Conservation (phyloP, 2,329 filamentous ascomycete species). For the Neofusicoccum laricinum region DNA sequence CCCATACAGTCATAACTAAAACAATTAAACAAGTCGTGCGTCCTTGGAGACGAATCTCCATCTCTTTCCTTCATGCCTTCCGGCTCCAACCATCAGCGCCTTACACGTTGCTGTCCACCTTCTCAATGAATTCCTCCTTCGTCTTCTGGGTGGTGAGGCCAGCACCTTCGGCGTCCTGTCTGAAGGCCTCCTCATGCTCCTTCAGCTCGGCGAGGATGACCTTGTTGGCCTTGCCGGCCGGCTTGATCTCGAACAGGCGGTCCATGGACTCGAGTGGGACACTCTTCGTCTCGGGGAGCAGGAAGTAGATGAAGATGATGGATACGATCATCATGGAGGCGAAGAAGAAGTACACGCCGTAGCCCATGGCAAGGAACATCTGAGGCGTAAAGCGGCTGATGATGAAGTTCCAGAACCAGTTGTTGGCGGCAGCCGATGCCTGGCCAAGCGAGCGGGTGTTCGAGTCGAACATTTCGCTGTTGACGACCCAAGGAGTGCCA, state of each 20-base stretch:
- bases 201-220: slow-evolving; percentile 38
- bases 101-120: slow-evolving; percentile 11
- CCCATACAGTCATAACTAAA: not conserved
- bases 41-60: not conserved
- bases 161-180: slow-evolving; percentile 38
- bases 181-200: slow-evolving; percentile 40
- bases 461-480: slow-evolving; percentile 67
- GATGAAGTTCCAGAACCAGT: slow-evolving; percentile 73
- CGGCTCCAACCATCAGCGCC: not conserved
- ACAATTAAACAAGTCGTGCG: not conserved
- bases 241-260: slow-evolving; percentile 45
- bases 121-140: slow-evolving; percentile 16
- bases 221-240: slow-evolving; percentile 39
- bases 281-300: slow-evolving; percentile 43
- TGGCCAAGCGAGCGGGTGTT: slow-evolving; percentile 69
- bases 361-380: slow-evolving; percentile 52
- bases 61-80: not conserved
- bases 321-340: slow-evolving; percentile 46
- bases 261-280: slow-evolving; percentile 48
- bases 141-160: slow-evolving; percentile 23
- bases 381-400: slow-evolving; percentile 64
- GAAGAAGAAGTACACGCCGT: slow-evolving; percentile 47
- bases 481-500: slow-evolving; percentile 70
- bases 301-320: slow-evolving; percentile 46
- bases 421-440: slow-evolving; percentile 67